These are phyloP conservation scores for Mycena kentingensis DNA, from an alignment of 768 basidiomycete genomes.

Conservation along the genomic window DNA sequence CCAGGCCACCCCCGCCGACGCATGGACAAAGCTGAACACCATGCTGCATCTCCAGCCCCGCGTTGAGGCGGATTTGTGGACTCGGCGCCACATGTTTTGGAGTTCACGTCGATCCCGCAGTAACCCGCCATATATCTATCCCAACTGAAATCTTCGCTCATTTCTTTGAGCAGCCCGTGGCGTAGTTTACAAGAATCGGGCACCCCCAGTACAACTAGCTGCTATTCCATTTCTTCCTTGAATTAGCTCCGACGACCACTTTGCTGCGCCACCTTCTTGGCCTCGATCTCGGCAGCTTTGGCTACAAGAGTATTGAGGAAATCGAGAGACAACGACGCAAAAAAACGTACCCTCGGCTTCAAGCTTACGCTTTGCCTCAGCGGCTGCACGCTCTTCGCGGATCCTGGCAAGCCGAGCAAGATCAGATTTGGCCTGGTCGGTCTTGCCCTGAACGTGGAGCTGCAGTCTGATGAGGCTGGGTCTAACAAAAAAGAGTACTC, in stretches of 20 bases:
- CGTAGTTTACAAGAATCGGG: too few relatives aligned
- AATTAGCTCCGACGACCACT: neutral
- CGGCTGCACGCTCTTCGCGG: constrained; percentile 83
- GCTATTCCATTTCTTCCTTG: too few relatives aligned
- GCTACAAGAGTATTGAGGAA: neutral
- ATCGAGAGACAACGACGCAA: neutral
- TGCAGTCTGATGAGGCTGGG: constrained; percentile 27
- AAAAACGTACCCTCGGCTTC: constrained; percentile 73
- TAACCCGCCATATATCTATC: too few relatives aligned
- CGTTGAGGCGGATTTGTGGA: too few relatives aligned
- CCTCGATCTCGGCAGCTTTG: neutral
- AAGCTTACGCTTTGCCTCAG: constrained; percentile 84
- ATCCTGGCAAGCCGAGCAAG: constrained; percentile 86
- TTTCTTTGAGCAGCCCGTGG: too few relatives aligned
- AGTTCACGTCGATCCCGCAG: too few relatives aligned
- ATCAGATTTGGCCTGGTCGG: constrained; percentile 86
- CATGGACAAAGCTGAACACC: too few relatives aligned
- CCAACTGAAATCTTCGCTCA: too few relatives aligned
- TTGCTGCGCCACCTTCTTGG: neutral
- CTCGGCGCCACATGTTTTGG: too few relatives aligned
- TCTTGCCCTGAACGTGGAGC: constrained; percentile 83
- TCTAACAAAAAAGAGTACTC: neutral
- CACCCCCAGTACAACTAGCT: too few relatives aligned
- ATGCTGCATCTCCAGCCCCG: too few relatives aligned
- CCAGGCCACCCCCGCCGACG: too few relatives aligned